Percentiles rank a stretch among this genome's conserved stretches.
phyloP scores from a whole-genome alignment of 768 basidiomycete genomes.

The Mycena latifolia region DNA sequence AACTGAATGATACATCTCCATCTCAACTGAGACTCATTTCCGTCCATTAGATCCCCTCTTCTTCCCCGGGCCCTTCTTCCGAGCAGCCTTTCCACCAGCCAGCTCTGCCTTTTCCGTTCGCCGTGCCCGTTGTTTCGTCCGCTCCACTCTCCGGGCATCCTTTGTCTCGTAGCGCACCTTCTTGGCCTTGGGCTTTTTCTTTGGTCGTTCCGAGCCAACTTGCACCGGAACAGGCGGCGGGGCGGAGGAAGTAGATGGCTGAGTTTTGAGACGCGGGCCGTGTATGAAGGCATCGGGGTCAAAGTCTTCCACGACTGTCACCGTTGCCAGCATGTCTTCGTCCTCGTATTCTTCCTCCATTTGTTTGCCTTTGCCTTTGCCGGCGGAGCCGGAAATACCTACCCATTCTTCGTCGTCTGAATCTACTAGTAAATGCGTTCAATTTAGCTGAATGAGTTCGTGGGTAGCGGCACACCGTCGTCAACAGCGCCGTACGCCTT shows the following conservation, averaged over 20 bases:
- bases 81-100: constrained; percentile 73
- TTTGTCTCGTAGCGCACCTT: constrained; percentile 80
- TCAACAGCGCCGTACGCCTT: constrained; percentile 69
- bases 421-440: constrained; percentile 41
- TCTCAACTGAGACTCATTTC: constrained; percentile 35
- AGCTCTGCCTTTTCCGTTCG: constrained; percentile 79
- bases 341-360: constrained; percentile 83
- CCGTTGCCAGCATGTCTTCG: constrained; percentile 88
- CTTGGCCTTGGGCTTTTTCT: constrained; percentile 47
- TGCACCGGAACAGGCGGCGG: constrained; percentile 33
- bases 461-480: constrained; percentile 50
- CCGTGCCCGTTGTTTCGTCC: constrained; percentile 71
- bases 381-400: constrained; percentile 52
- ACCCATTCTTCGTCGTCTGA: constrained; percentile 64
- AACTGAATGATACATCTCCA: constrained; percentile 7
- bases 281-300: constrained; percentile 76
- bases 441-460: constrained; percentile 15
- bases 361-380: constrained; percentile 48
- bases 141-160: constrained; percentile 70
- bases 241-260: constrained; percentile 30
- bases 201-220: constrained; percentile 30
- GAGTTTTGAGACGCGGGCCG: constrained; percentile 39
- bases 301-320: constrained; percentile 94
- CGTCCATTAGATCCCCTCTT: constrained; percentile 22
- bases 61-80: constrained; percentile 47